Evolutionary conservation across 768 basidiomycete species (phyloP).

Genomic region (Chalciporus sphaerocephalus): DNA sequence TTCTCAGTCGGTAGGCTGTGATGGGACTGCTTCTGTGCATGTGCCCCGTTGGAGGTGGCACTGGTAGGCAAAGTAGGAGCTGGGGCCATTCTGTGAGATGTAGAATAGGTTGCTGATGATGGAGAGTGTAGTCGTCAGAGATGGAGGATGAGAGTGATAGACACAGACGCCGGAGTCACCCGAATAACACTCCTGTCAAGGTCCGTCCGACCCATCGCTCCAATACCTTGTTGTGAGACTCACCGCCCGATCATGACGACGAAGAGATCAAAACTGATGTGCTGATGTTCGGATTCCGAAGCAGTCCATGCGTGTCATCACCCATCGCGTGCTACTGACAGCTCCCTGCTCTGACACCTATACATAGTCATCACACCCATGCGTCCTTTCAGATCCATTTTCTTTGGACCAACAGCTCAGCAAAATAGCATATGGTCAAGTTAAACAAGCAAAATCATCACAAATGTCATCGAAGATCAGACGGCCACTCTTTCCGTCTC

Average conservation of each 20-base stretch:
- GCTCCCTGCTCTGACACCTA: no score
- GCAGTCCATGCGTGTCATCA: neutral
- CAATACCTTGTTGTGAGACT: no score
- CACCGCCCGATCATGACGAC: neutral
- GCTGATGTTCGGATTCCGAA: no score
- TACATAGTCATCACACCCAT: neutral
- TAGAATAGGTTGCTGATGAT: neutral
- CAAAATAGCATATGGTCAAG: neutral
- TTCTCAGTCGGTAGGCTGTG: constrained; percentile 13
- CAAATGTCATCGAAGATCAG: constrained; percentile 47
- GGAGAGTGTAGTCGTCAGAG: neutral
- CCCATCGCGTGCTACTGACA: neutral
- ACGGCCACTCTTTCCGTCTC: constrained; percentile 67
- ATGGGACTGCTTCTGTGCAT: constrained; percentile 15
- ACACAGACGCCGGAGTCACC: no score
- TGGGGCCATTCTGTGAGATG: constrained; percentile 23
- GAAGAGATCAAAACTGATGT: neutral
- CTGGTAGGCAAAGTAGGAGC: constrained; percentile 15
- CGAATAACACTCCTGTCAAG: no score
- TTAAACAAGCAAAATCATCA: neutral
- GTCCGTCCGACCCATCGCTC: no score
- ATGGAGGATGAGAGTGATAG: constrained; percentile 1
- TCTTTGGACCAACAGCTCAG: neutral
- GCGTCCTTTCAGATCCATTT: no score
- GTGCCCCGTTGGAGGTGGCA: constrained; percentile 10